Conservation (phyloP, 2,329 filamentous ascomycete genomes). For the Monilinia fructicola region DNA sequence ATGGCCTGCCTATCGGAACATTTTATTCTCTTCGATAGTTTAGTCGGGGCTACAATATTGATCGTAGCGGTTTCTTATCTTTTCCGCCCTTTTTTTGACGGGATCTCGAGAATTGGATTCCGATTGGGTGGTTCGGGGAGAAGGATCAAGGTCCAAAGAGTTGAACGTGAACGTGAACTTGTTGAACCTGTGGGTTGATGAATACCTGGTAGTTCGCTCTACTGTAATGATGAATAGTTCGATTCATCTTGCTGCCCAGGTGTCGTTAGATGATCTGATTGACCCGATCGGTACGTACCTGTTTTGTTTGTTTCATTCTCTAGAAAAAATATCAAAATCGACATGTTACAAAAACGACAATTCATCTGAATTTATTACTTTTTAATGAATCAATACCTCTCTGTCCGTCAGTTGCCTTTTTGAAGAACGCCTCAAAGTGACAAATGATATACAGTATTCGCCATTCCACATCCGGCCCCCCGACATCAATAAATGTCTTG, state of each 20-base stretch:
- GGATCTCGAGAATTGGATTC: background rate
- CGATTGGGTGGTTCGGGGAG: background rate
- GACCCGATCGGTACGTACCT: too few species aligned
- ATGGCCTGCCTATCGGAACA: too few species aligned
- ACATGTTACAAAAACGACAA: background rate
- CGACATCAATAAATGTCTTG: conserved; percentile 3
- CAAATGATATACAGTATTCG: background rate
- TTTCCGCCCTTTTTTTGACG: conserved; percentile 1
- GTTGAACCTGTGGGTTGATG: conserved; percentile 1
- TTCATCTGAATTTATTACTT: background rate
- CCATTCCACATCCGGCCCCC: too few species aligned
- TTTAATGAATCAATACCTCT: too few species aligned
- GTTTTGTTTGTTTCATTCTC: too few species aligned
- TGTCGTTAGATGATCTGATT: too few species aligned
- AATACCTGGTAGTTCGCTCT: too few species aligned
- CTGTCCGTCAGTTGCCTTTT: background rate
- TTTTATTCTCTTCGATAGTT: too few species aligned
- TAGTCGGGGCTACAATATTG: too few species aligned
- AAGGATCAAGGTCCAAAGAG: background rate
- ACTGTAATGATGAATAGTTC: too few species aligned
- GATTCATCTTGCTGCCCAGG: too few species aligned
- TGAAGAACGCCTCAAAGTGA: background rate
- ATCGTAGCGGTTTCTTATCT: background rate
- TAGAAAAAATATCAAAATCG: too few species aligned
- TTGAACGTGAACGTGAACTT: background rate